Evolutionary conservation across 257 asterid genomes (phyloP).

Genomic region (Solanum bukasovii): DNA sequence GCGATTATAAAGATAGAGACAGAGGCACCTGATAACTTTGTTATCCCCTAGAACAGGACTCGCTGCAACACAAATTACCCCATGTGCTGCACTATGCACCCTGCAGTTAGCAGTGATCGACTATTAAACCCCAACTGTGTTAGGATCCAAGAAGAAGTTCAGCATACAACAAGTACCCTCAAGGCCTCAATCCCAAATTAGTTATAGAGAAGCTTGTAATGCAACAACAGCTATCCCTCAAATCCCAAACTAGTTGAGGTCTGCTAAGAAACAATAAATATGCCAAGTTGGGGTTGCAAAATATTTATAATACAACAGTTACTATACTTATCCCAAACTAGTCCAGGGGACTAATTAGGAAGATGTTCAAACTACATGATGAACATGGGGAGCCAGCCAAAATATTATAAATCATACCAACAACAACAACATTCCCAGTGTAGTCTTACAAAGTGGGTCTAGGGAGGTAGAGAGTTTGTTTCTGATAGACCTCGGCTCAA

Average conservation of each 20-base stretch:
- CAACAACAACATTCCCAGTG: background rate
- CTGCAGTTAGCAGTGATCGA: constrained; percentile 7
- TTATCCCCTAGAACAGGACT: constrained; percentile 38
- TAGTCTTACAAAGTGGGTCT: background rate
- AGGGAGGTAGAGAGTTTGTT: background rate
- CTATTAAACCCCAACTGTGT: background rate
- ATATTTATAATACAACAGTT: background rate
- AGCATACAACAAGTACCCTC: background rate
- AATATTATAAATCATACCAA: constrained; percentile 20
- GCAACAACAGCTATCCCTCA: background rate
- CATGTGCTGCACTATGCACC: constrained; percentile 93
- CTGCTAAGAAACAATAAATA: background rate
- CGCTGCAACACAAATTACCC: constrained; percentile 54
- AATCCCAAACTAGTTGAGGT: background rate
- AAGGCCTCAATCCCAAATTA: background rate
- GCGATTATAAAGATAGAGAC: background rate
- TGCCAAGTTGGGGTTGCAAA: background rate
- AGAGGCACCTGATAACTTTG: constrained; percentile 42
- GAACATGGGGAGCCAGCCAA: background rate
- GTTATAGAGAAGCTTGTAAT: background rate
- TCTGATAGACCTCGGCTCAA: background rate
- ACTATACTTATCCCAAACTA: background rate
- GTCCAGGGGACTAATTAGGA: background rate
- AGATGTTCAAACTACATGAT: background rate
- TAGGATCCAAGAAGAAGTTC: background rate